A percentile compares a stretch with the other conserved stretches of the same genome.
phyloP scores from a whole-genome alignment of 257 asterid species.

The Solanum raphanifolium region DNA sequence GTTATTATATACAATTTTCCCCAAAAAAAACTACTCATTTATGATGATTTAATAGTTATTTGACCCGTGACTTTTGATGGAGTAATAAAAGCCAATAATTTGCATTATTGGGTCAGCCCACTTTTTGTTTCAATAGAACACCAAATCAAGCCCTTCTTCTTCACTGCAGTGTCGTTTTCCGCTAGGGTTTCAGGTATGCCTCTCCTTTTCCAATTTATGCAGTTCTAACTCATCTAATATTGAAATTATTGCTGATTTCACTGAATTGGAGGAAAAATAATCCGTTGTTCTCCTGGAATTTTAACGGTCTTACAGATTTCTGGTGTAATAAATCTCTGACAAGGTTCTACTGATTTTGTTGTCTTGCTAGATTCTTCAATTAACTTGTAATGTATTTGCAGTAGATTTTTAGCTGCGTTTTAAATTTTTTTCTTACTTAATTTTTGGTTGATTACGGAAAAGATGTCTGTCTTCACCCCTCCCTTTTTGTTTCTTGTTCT shows the following conservation, averaged over 20 bases:
- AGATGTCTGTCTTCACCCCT: neutral
- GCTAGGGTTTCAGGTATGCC: neutral
- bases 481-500: neutral
- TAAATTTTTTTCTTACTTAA: neutral
- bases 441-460: neutral
- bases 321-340: neutral
- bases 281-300: neutral
- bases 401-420: neutral
- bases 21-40: neutral
- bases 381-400: neutral
- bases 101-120: neutral
- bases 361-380: neutral
- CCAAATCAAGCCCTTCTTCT: neutral
- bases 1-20: no score
- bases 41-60: neutral
- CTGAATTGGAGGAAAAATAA: neutral
- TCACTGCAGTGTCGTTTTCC: neutral
- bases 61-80: neutral
- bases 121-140: neutral
- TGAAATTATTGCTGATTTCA: neutral
- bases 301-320: neutral
- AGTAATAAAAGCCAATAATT: neutral
- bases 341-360: neutral
- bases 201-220: neutral
- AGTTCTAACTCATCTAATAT: neutral